phyloP scores from a whole-genome alignment of 805 yeast species.

The Yamadazyma scolyti region DNA sequence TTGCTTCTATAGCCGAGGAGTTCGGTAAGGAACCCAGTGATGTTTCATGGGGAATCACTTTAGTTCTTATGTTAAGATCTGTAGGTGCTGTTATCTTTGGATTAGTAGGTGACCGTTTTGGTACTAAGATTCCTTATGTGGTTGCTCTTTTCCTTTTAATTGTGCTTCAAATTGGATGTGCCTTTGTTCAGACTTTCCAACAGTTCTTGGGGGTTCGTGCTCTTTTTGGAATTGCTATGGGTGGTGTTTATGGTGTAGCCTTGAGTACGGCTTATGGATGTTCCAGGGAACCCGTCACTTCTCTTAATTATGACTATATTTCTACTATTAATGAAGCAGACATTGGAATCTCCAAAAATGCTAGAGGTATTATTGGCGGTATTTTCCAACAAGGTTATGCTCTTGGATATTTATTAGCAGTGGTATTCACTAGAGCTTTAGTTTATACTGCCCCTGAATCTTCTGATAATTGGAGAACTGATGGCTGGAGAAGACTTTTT shows the following conservation, averaged over 20 bases:
- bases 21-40: constrained; percentile 39
- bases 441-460: constrained; percentile 35
- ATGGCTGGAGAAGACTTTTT: constrained; percentile 62
- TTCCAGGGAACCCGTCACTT: constrained; percentile 5
- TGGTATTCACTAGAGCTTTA: constrained; percentile 61
- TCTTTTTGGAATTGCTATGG: constrained; percentile 55
- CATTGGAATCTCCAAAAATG: constrained; percentile 32
- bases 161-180: constrained; percentile 59
- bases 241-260: constrained; percentile 54
- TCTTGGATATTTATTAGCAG: constrained; percentile 63
- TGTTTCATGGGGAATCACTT: constrained; percentile 64
- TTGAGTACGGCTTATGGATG: constrained; percentile 39
- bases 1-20: constrained; percentile 41
- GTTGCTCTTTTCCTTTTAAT: constrained; percentile 44
- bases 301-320: constrained; percentile 5
- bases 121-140: constrained; percentile 58
- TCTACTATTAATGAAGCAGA: constrained; percentile 8
- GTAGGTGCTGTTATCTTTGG: constrained; percentile 66
- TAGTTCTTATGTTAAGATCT: constrained; percentile 65
- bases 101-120: constrained; percentile 52
- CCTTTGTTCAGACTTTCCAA: constrained; percentile 52
- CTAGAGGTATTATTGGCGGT: constrained; percentile 61
- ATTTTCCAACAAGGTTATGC: constrained; percentile 81
- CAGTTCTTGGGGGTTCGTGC: constrained; percentile 64
- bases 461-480: constrained; percentile 15